These are phyloP conservation scores for Amanita molliuscula DNA, from an alignment of 768 basidiomycete species.

Conservation along the genomic window DNA sequence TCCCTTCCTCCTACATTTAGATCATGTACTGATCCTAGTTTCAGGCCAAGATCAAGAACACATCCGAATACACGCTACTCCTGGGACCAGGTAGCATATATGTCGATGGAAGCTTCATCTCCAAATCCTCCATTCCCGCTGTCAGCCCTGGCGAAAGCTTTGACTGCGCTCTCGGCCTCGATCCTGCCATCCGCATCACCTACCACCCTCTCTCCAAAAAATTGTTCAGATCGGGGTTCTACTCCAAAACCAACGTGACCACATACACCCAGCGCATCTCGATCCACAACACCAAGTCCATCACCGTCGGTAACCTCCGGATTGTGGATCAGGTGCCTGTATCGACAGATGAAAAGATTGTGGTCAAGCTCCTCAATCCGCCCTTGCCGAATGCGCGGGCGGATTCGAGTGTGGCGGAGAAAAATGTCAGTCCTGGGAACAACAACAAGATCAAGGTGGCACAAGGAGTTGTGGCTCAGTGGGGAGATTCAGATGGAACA, in stretches of 20 bases:
- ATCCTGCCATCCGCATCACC: slow-evolving; percentile 26
- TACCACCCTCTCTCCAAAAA: slow-evolving; percentile 27
- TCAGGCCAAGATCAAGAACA: slow-evolving; percentile 29
- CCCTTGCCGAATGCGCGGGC: slow-evolving; percentile 8
- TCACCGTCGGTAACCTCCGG: slow-evolving; percentile 16
- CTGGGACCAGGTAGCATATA: slow-evolving; percentile 25
- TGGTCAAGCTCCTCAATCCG: slow-evolving; percentile 21
- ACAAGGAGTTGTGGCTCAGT: slow-evolving; percentile 18
- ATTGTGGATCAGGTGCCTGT: slow-evolving; percentile 26
- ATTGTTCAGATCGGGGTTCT: slow-evolving; percentile 21
- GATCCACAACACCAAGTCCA: slow-evolving; percentile 23
- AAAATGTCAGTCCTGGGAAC: neutral
- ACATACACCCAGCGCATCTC: slow-evolving; percentile 25
- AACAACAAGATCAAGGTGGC: slow-evolving; percentile 14
- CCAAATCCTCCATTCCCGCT: slow-evolving; percentile 20
- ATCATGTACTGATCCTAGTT: neutral
- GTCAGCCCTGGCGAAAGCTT: slow-evolving; percentile 30
- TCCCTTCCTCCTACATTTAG: neutral
- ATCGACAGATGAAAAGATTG: slow-evolving; percentile 21
- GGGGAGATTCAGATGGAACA: slow-evolving; percentile 18
- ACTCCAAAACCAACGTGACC: slow-evolving; percentile 19
- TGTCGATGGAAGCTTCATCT: slow-evolving; percentile 32
- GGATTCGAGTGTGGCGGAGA: neutral
- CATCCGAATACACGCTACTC: slow-evolving; percentile 27
- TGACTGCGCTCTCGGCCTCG: slow-evolving; percentile 28